Evolutionary conservation across 108 stramenopile species (phyloP), one percentile per base, ranked within the genome.

Genomic region (Cyclotella sp.): DNA sequence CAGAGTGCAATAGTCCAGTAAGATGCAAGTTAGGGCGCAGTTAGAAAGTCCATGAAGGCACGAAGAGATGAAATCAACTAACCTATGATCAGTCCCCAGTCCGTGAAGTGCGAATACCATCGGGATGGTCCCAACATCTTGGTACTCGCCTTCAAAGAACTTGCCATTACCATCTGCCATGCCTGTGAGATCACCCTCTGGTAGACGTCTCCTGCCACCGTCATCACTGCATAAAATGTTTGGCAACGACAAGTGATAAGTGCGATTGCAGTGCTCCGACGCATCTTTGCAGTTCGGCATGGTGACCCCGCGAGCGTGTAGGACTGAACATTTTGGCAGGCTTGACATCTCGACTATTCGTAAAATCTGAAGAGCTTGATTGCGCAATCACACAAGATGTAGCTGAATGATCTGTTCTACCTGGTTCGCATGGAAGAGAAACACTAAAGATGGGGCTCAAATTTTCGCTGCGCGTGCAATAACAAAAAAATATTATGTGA

Each of bases 81-180:
- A 63, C 67, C 12, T 49, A 29, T 10, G 16, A 59, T 59, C 66
- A 41, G 71, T 72, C 16, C 80, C 76, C 24, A 72, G 77, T 63
- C 83, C 83, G 67, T 86, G 86, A n/a, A 86, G 67, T 22, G 75
- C 75, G 63, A 86, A 86, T 15, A 84, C 83, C 15, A 84, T 64
- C 0, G 86, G 86, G 16, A 86, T 68, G 0, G 59, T 75, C 41
- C 77, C 68, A 7, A 62, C 77, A 61, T 40, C 18, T 15, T 73
- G 14, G 49, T 66, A 57, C 29, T 55, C 44, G 7, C 74, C 74
- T 16, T 75, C 74, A 59, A 67, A 67, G 44, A 44, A 67, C 12
- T 21, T 39, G 60, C 14, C 19, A 2, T 61, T 45, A 49, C 61
- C 19, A 16, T 46, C 43, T 13, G 41, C 24, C 11, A 29, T 0